phyloP scores from a whole-genome alignment of 768 basidiomycete genomes.

The Tylopilus cervinicoccineus region DNA sequence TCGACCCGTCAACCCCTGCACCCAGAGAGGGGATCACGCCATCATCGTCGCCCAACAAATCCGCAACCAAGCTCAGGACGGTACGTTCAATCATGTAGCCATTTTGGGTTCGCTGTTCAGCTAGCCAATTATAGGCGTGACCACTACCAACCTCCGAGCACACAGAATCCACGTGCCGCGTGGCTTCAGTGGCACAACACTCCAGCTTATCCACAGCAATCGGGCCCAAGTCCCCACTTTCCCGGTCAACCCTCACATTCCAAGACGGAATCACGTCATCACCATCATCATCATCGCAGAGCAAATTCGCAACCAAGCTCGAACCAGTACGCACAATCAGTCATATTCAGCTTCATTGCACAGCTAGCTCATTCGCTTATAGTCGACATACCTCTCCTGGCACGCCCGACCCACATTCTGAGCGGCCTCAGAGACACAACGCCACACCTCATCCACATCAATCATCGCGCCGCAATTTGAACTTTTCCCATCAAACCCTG shows the following conservation, averaged over 20 bases:
- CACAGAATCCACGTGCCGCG: conserved; percentile 7
- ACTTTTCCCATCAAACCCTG: conserved; percentile 24
- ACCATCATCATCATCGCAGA: neutral
- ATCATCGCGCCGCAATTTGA: conserved; percentile 28
- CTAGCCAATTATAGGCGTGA: neutral
- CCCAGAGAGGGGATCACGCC: no score
- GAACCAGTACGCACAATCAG: conserved; percentile 10
- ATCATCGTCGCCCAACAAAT: neutral
- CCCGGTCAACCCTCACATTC: conserved; percentile 18
- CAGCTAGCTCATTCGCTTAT: neutral
- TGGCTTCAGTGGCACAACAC: conserved; percentile 4
- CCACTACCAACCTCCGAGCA: neutral
- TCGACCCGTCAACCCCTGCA: conserved; percentile 26
- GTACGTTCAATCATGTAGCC: conserved; percentile 10
- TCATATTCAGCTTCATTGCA: neutral
- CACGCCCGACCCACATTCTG: conserved; percentile 14
- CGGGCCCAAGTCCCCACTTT: conserved; percentile 30
- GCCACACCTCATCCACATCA: conserved; percentile 11
- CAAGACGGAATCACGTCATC: neutral
- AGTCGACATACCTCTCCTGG: conserved; percentile 5
- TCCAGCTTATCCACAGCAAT: conserved; percentile 11
- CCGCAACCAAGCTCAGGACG: conserved; percentile 2
- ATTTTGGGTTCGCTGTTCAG: neutral
- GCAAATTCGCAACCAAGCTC: no score
- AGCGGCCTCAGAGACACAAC: conserved; percentile 4